A percentile compares a stretch with the other conserved stretches of the same genome.
Evolutionary conservation across 371 early-diverging fungal genomes (phyloP).

Genomic region (Mucor indicus): DNA sequence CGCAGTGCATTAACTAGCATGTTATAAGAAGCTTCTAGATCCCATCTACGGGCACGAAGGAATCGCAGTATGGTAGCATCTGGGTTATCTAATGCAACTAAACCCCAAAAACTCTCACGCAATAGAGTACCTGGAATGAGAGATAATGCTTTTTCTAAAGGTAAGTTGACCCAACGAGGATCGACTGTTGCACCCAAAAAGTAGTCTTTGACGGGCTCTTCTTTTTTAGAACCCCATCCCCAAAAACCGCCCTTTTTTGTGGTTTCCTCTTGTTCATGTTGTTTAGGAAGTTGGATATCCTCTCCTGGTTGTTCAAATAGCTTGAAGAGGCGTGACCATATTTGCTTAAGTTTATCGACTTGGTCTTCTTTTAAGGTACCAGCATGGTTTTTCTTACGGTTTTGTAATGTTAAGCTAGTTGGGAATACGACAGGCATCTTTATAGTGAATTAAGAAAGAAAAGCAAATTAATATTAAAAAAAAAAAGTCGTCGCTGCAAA

Average conservation of each 20-base stretch:
- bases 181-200: constrained; percentile 51
- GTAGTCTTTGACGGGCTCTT: constrained; percentile 19
- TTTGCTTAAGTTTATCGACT: not conserved
- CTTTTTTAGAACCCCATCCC: constrained; percentile 33
- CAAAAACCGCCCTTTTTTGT: constrained; percentile 16
- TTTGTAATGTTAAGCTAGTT: not conserved
- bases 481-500: too few species aligned
- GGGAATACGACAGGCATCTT: constrained; percentile 8
- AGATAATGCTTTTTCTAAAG: constrained; percentile 38
- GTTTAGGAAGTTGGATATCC: constrained; percentile 15
- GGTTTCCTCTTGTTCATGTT: constrained; percentile 3
- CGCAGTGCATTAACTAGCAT: constrained; percentile 63
- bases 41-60: constrained; percentile 78
- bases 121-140: constrained; percentile 36
- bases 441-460: not conserved
- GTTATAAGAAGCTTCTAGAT: constrained; percentile 59
- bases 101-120: constrained; percentile 48
- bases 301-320: constrained; percentile 43
- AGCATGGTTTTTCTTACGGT: constrained; percentile 26
- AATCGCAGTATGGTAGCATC: constrained; percentile 67
- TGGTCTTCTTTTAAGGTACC: constrained; percentile 22
- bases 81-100: constrained; percentile 61
- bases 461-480: too few species aligned
- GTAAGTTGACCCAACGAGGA: constrained; percentile 34
- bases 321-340: constrained; percentile 48